Percentiles rank a stretch among this genome's conserved stretches.
phyloP scores from a whole-genome alignment of 2,329 filamentous ascomycete genomes.

The Cryoendolithus antarcticus region DNA sequence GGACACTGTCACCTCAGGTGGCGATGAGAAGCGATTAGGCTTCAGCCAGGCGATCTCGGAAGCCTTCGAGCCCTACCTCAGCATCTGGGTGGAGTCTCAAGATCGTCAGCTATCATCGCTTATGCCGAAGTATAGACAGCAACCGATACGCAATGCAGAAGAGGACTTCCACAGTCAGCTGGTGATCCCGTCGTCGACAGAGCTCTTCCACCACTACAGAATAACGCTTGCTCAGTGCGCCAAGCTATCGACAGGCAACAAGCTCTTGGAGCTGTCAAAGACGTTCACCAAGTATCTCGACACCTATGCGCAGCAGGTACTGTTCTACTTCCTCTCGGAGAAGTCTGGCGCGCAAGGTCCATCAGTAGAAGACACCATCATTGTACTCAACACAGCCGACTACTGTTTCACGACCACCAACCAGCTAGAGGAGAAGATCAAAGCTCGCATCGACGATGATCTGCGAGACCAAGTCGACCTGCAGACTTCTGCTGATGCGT shows the following conservation, averaged over 20 bases:
- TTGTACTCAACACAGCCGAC: conserved; percentile 91
- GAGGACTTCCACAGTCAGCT: conserved; percentile 87
- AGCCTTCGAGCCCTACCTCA: conserved; percentile 93
- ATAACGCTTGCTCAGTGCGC: conserved; percentile 87
- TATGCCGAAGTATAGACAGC: conserved; percentile 76
- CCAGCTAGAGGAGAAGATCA: conserved; percentile 90
- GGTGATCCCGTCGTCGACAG: conserved; percentile 86
- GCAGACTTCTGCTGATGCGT: conserved; percentile 85
- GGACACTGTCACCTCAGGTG: conserved; percentile 66
- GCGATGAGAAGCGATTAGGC: conserved; percentile 60
- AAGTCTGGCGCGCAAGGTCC: conserved; percentile 42
- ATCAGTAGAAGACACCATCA: conserved; percentile 62
- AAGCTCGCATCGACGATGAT: conserved; percentile 72
- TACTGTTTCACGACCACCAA: conserved; percentile 92
- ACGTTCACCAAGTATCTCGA: conserved; percentile 89
- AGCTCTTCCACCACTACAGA: conserved; percentile 95
- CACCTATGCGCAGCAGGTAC: conserved; percentile 85
- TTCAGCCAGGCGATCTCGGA: conserved; percentile 90
- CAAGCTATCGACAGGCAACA: conserved; percentile 79
- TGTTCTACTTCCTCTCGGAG: conserved; percentile 60
- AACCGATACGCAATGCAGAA: conserved; percentile 66
- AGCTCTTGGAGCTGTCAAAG: conserved; percentile 70
- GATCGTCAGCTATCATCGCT: conserved; percentile 74
- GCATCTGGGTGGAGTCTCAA: conserved; percentile 92
- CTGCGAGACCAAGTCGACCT: conserved; percentile 68